Evolutionary conservation across 225 moss, liverwort and hornwort species (phyloP), one percentile per base, ranked within the genome.

Genomic region (Rhytidiadelphus loreus): DNA sequence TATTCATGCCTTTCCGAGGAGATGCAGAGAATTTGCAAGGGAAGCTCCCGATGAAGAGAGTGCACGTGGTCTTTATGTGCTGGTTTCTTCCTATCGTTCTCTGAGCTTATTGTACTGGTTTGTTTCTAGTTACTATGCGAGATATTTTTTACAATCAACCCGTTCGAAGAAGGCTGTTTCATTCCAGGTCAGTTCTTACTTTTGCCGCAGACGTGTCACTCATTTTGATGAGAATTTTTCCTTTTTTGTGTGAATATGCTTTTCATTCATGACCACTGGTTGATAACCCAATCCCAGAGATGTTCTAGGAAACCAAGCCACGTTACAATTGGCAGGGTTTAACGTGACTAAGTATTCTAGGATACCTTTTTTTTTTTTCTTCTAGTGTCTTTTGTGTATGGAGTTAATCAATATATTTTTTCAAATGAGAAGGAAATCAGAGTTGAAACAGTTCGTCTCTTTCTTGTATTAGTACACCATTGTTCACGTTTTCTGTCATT

Each of bases 121-220:
- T 89, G 83, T 77, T 92, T 92, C 83, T 93, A 97, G 97, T 99
- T 83, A 83, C 89, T 57, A 93, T 94, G 83, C 93, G 92, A 88
- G 97, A 97, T 90, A 92, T 99, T 68, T 99, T 97, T 81, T 96
- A 96, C 91, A 99, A 96, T 92, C 97, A 96, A 86, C 99, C 99
- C 88, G 96, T 99, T 87, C 96, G 97, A 91, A 96, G 97, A 78
- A 95, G 93, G 88, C 92, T 97, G 63, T 91, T 96, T 58, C 85
- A 87, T 90, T 89, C 95, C 88, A 96, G 96, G 97, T 96, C 64
- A 90, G 89, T 91, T 90, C 32, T 50, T 89, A 79, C 81, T 44
- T 60, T 60, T 65, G 46, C 33, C 57, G 41, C 48, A 58, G 68
- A 66, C 7, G 19, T 81, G 41, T 60, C 77, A 63, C 81, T 77